Percentiles rank a stretch among this genome's conserved stretches.
phyloP scores from a whole-genome alignment of 257 asterid genomes.

The Linaria vulgaris region DNA sequence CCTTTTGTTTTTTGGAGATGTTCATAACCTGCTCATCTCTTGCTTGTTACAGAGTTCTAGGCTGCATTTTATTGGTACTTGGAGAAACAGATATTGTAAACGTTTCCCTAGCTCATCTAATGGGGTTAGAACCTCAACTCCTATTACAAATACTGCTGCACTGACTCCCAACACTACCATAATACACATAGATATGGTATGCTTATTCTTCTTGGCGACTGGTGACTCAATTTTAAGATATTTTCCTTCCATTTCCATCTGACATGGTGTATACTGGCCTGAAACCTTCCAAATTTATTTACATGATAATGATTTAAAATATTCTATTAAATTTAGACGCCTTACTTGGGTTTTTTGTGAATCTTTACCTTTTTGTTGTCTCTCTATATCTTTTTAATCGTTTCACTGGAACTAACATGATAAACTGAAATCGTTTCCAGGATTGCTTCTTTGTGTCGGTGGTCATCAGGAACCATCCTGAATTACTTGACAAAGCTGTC shows the following conservation, averaged over 20 bases:
- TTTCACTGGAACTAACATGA: constrained; percentile 17
- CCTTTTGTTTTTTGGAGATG: neutral
- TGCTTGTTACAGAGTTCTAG: constrained; percentile 71
- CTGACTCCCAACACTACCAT: constrained; percentile 45
- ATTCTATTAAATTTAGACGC: neutral
- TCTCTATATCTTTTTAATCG: neutral
- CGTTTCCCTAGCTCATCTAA: constrained; percentile 53
- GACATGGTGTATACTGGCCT: constrained; percentile 2
- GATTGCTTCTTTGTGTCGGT: constrained; percentile 96
- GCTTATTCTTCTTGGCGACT: constrained; percentile 15
- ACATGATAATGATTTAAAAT: neutral
- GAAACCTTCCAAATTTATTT: constrained; percentile 11
- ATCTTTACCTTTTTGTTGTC: constrained; percentile 10
- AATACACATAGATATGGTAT: constrained; percentile 90
- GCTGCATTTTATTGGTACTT: constrained; percentile 97
- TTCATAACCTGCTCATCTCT: constrained; percentile 20
- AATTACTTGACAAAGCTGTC: constrained; percentile 73
- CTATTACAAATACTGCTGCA: constrained; percentile 33
- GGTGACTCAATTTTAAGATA: neutral
- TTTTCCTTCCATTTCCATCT: constrained; percentile 17
- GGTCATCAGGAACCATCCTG: constrained; percentile 70
- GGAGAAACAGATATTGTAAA: constrained; percentile 93
- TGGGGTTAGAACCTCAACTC: constrained; percentile 39
- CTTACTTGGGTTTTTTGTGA: neutral
- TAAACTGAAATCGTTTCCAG: constrained; percentile 39